Evolutionary conservation across 2,329 filamentous ascomycete species (phyloP), one percentile per base, ranked within the genome.

Genomic region (Ceratocystis papillata): DNA sequence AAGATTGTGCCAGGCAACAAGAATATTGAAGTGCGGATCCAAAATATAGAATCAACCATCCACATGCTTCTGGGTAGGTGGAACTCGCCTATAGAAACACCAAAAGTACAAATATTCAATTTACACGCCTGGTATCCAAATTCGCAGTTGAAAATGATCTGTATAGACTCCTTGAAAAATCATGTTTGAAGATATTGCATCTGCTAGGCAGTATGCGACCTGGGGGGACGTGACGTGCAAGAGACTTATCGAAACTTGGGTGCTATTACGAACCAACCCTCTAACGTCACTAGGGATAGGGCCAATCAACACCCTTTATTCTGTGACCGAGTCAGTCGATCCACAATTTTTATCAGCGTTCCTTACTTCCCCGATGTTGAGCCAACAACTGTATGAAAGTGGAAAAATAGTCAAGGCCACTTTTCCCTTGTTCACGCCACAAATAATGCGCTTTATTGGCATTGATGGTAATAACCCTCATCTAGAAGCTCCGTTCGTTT

Each of bases 281-380:
- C 15, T n/a, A 59, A 59, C 55, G 55, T 59, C 55, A 59, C 28
- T n/a, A 33, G 2, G 30, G 28, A 28, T 12, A 41, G 25, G 17
- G 4, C 65, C 65, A 67, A 67, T 67, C 33, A 67, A 30, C 33
- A 0, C 37, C 7, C 33, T 63, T 25, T 45, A 17, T 64, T 41
- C 20, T 59, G 48, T 61, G 48, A 48, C 48, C 65, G 65, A 67
- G 65, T 67, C 65, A 67, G 65, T 67, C 22, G 44, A 28, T 59
- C 61, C 61, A 67, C 61, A 33, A 12, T 61, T 67, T 50, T 63
- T 4, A 60, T 57, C 41, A 30, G 28, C 55, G 30, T 22, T 37
- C 25, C 55, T 59, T 12, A 37, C 55, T 59, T 59, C 28, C 3
- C 55, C 55, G 17, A 59, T 59, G n/a, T 33, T 15, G 55, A 25